Base-by-base conservation (phyloP, 75 land plant species). In the Gnetum montanum region DNA sequence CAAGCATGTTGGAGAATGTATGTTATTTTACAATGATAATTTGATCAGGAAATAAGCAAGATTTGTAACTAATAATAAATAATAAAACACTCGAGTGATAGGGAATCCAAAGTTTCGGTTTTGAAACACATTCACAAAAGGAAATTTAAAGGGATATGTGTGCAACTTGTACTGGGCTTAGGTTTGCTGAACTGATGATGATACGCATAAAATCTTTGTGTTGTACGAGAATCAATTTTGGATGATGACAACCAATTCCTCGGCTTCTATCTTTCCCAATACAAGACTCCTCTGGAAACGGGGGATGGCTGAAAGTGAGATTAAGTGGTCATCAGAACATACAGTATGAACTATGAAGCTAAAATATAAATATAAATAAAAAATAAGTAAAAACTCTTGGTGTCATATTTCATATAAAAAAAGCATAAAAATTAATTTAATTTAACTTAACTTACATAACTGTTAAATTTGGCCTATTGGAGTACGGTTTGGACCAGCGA, bases 191-290 rank as follows among this genome's bases (percentile, higher is more conserved):
- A 49, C 85, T 71, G 18, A 88, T 53, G 15, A 88, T 65, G 45
- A 84, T 75, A 54, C 94, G 88, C 18, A 84, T 35, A 23, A 59
- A 61, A 7, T 75, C 67, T 7, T 74, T 66, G 55, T 77, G 74
- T 20, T 67, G 77, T 64, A 81, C 34, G 41, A 88, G 68, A 65
- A 88, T 24, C 11, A 88, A 36, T 35, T 88, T 88, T 31, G 94
- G 88, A 63, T 88, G 94, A 77, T 88, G 94, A 48, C 94, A 88
- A 27, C 75, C 94, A 61, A 88, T 63, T 19, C 94, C 94, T 51
- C 57, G 65, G 28, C 74, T 74, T 1, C 51, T 49, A 38, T 69
- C 78, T 37, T 72, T 73, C 36, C 73, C 74, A 75, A 87, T 73
- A 30, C 83, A 77, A 38, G 70, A 50, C n/a, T 46, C 57, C 16